These are phyloP conservation scores for Ambrosia artemisiifolia DNA, from an alignment of 129 eudicot genomes.

Conservation along the genomic window DNA sequence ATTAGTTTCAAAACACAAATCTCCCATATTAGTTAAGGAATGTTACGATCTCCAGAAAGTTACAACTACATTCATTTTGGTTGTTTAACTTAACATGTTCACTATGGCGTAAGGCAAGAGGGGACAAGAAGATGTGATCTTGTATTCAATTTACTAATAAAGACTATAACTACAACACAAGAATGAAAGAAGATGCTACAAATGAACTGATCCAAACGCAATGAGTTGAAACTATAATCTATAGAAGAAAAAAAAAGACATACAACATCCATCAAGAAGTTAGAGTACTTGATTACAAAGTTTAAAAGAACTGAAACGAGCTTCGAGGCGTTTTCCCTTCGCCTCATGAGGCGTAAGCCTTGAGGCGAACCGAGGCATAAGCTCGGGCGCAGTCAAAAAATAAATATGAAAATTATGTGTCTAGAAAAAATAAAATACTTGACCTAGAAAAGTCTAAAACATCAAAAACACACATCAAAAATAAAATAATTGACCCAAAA, in stretches of 20 bases:
- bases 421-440: too few species aligned
- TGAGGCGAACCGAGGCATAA: too few species aligned
- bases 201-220: not conserved
- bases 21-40: not conserved
- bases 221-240: not conserved
- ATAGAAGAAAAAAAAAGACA: not conserved
- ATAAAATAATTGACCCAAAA: too few species aligned
- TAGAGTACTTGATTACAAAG: not conserved
- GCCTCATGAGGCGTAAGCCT: too few species aligned
- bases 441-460: too few species aligned
- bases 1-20: constrained; percentile 6
- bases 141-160: not conserved
- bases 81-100: not conserved
- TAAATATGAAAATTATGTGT: too few species aligned
- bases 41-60: not conserved
- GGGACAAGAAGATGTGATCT: not conserved
- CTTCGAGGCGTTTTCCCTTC: too few species aligned
- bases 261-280: not conserved
- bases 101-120: not conserved
- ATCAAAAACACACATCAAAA: too few species aligned
- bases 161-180: not conserved
- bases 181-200: not conserved
- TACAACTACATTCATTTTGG: not conserved
- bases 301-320: too few species aligned
- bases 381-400: too few species aligned